Base-by-base conservation (phyloP, 1,284 basidiomycete genomes). In the Sporisorium scitamineum region DNA sequence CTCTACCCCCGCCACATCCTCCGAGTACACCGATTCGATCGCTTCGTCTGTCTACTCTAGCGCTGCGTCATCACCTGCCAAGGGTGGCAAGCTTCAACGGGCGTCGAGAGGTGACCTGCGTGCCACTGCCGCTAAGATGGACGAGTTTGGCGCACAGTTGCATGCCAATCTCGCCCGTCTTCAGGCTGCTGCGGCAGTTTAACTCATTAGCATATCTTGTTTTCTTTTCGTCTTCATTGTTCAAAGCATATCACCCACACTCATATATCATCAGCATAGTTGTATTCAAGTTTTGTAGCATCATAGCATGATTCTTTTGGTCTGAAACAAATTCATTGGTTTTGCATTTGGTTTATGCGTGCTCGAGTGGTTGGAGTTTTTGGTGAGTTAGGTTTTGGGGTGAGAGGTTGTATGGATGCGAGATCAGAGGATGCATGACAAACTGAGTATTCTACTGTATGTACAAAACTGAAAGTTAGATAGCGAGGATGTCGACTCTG, bases 401-500 rank as follows among this genome's bases (percentile, higher is more conserved):
- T n/a, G n/a, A n/a, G n/a, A n/a, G n/a, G n/a, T n/a, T n/a, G n/a
- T n/a, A n/a, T n/a, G n/a, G n/a, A n/a, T n/a, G n/a, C n/a, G n/a
- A n/a, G n/a, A n/a, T n/a, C n/a, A n/a, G n/a, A n/a, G n/a, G n/a
- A n/a, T n/a, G n/a, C n/a, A n/a, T n/a, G n/a, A n/a, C n/a, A n/a
- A n/a, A n/a, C n/a, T n/a, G n/a, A n/a, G n/a, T n/a, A n/a, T n/a
- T n/a, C n/a, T n/a, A n/a, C n/a, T n/a, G n/a, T n/a, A n/a, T n/a
- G n/a, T n/a, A n/a, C n/a, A n/a, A n/a, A n/a, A n/a, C n/a, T n/a
- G n/a, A n/a, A n/a, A n/a, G 10, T 18, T 63, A 75, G 39, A 75
- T 58, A 39, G 70, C 31, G 37, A 80, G 26, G n/a, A 80, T 48
- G 13, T 80, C 79, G 13, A 80, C 48, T 11, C 77, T 56, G 0